A percentile compares a stretch with the other conserved stretches of the same genome.
These are phyloP conservation scores for Diaporthe caulivora DNA, from an alignment of 2,329 filamentous ascomycete genomes.

Conservation along the genomic window DNA sequence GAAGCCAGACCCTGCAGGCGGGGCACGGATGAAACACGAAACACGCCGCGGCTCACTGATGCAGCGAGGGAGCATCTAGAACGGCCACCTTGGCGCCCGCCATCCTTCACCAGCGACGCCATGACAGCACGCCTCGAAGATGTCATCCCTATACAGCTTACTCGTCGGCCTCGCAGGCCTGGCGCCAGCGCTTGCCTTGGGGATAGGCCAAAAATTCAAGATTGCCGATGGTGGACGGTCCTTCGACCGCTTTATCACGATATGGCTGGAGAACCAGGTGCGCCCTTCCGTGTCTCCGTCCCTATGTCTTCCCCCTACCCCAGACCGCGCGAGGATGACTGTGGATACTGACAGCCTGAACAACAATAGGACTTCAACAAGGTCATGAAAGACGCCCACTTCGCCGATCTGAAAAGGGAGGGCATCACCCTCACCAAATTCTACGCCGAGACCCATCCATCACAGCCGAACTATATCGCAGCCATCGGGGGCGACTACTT, in stretches of 20 bases:
- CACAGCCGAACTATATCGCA: conserved; percentile 82
- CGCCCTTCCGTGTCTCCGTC: conserved; percentile 24
- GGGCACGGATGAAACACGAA: conserved; percentile 30
- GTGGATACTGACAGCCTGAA: neutral
- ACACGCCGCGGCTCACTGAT: neutral
- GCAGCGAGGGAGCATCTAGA: neutral
- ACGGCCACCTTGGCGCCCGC: conserved; percentile 15
- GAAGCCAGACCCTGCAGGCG: neutral
- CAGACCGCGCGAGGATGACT: neutral
- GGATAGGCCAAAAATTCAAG: conserved; percentile 37
- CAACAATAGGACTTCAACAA: conserved; percentile 56
- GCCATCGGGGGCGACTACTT: conserved; percentile 76
- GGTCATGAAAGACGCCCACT: conserved; percentile 54
- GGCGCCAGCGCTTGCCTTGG: conserved; percentile 30
- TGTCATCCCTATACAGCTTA: conserved; percentile 18
- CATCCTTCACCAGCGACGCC: neutral
- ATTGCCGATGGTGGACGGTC: conserved; percentile 50
- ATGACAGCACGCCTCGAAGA: conserved; percentile 23
- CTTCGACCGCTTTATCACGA: conserved; percentile 58
- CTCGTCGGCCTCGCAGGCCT: conserved; percentile 23
- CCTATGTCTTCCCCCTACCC: neutral
- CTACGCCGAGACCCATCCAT: conserved; percentile 77
- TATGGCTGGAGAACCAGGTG: conserved; percentile 60
- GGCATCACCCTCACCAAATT: conserved; percentile 63
- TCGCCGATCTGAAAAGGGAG: conserved; percentile 55